Percentiles rank a stretch among this genome's conserved stretches.
Evolutionary conservation across 768 basidiomycete genomes (phyloP).

Genomic region (Mycena indigotica): DNA sequence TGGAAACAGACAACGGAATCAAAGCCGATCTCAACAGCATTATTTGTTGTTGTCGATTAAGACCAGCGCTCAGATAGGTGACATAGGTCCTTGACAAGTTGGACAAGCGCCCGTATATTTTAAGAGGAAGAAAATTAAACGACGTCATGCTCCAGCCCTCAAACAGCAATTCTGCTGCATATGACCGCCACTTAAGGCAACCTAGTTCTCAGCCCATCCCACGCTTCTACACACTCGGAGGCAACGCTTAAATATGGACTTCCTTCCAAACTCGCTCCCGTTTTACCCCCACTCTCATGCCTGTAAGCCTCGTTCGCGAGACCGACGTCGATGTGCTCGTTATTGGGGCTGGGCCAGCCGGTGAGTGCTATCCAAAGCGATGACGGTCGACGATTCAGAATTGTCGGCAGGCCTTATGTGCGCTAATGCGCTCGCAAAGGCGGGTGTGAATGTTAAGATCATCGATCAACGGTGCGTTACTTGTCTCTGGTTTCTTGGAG

Average conservation of each 20-base stretch:
- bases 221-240: background rate
- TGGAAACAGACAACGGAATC: too few relatives aligned
- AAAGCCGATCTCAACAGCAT: too few relatives aligned
- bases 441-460: constrained; percentile 60
- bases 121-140: too few relatives aligned
- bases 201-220: background rate
- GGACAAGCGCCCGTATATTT: too few relatives aligned
- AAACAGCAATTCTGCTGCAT: too few relatives aligned
- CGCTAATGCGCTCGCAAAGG: constrained; percentile 58
- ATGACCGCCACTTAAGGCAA: too few relatives aligned
- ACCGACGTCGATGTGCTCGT: constrained; percentile 61
- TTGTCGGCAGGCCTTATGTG: constrained; percentile 58
- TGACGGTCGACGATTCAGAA: background rate
- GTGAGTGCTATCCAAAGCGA: too few relatives aligned
- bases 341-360: constrained; percentile 61
- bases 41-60: too few relatives aligned
- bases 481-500: background rate
- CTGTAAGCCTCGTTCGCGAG: constrained; percentile 30
- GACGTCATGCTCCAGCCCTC: too few relatives aligned
- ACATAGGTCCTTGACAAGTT: too few relatives aligned
- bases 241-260: background rate
- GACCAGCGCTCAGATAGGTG: too few relatives aligned
- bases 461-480: constrained; percentile 56
- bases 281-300: constrained; percentile 22
- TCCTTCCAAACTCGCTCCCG: too few relatives aligned